Base-by-base conservation (phyloP, 2,329 filamentous ascomycete species). In the Myriosclerotinia duriaeana region DNA sequence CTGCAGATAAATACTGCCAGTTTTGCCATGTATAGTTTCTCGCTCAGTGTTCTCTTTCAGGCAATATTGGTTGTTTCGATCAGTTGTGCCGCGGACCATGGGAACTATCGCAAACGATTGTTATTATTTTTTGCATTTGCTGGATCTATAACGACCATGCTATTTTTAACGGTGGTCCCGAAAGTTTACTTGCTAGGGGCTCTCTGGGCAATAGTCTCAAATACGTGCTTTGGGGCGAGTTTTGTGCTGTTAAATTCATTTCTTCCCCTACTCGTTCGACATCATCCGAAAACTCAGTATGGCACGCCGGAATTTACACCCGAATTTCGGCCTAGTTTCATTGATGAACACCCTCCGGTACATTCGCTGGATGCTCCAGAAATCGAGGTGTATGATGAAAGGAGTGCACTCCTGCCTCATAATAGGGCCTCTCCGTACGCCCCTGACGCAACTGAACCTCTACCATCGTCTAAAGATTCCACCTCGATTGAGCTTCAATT, bases 1-100 rank as follows among this genome's bases (percentile, higher is more conserved):
- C 78, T 90, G 68, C 89, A 96, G 74, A 89, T 99, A 79, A 98
- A 98, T 78, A 97, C 94, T 0, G 93, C 94, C 46, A 96, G 91
- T 78, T 97, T 98, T 78, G 94, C 93, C 76, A 96, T 98, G 92
- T 98, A 98, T 79, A 97, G 93, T 2, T 99, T 99, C 78, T 96
- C 93, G 67, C 82, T 96, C 74, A 96, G 92, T 76, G 95, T 99
- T 1, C 78, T 97, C 26, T 78, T 97, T 14, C 95, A 99, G 77
- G 91, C 93, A 1, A 79, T 98, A 38, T 80, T 98, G 40, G 96
- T 99, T 53, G 92, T 99, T 70, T 96, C 93, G 75, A 97, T 99
- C 83, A 97, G 93, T 75, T 95, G 92, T 65, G 93, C 94, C 9
- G 95, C 95, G 66, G 95, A 99, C 77, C 94, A 98, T 78, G 95